A percentile compares a stretch with the other conserved stretches of the same genome.
Conservation (phyloP, 2,329 filamentous ascomycete genomes). For the Elsinoe ampelina region DNA sequence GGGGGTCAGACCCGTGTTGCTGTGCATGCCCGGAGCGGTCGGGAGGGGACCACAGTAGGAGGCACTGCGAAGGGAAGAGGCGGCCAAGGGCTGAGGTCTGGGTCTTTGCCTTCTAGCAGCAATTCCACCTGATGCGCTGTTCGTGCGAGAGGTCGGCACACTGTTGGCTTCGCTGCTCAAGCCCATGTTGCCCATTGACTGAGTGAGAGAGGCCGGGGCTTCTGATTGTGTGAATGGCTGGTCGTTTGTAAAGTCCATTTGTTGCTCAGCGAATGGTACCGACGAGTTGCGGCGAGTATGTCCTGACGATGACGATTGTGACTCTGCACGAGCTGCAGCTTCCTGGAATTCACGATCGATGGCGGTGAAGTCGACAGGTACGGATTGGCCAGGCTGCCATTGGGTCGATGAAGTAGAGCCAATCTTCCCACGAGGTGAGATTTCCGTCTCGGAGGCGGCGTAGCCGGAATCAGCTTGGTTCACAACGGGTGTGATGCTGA, state of each 20-base stretch:
- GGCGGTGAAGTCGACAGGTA: constrained; percentile 27
- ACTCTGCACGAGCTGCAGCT: constrained; percentile 17
- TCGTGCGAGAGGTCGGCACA: constrained; percentile 26
- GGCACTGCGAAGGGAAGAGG: constrained; percentile 32
- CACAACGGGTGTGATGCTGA: constrained; percentile 11
- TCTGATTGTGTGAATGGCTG: constrained; percentile 26
- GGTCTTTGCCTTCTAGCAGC: constrained; percentile 33
- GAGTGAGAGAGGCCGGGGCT: constrained; percentile 24
- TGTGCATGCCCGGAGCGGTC: constrained; percentile 40
- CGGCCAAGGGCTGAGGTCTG: constrained; percentile 32
- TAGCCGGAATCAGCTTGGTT: constrained; percentile 15
- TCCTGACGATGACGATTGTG: constrained; percentile 6
- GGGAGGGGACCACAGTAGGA: constrained; percentile 34
- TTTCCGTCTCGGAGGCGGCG: constrained; percentile 15
- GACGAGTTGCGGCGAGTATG: constrained; percentile 13
- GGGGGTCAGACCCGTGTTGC: constrained; percentile 21
- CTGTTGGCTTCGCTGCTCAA: constrained; percentile 26
- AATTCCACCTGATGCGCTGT: constrained; percentile 30
- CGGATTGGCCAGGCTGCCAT: constrained; percentile 30
- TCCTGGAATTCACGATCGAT: constrained; percentile 28
- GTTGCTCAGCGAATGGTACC: constrained; percentile 21
- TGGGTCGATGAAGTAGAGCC: constrained; percentile 17
- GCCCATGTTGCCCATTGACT: constrained; percentile 29
- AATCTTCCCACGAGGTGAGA: constrained; percentile 11
- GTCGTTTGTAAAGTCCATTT: constrained; percentile 25